phyloP scores from a whole-genome alignment of 2,329 filamentous ascomycete species.

The Podosphaera leucotricha region DNA sequence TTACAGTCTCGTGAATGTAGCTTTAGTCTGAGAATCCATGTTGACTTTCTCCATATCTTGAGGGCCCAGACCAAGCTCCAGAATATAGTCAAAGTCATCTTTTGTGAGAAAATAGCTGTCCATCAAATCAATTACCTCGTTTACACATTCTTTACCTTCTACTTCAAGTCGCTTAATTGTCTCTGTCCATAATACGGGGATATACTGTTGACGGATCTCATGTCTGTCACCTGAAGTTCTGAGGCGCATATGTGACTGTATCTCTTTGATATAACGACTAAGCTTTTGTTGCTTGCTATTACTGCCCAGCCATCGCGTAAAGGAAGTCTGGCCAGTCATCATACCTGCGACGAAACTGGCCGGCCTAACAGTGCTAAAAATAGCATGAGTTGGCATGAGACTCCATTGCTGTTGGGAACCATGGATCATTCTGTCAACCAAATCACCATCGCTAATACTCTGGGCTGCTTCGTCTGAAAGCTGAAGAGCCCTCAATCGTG shows the following conservation, averaged over 20 bases:
- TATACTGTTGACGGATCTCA: slow-evolving; percentile 82
- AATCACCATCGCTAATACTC: slow-evolving; percentile 89
- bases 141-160: slow-evolving; percentile 63
- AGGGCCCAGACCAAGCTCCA: slow-evolving; percentile 71
- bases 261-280: slow-evolving; percentile 64
- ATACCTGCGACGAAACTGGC: slow-evolving; percentile 70
- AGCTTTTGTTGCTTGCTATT: slow-evolving; percentile 72
- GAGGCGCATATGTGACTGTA: slow-evolving; percentile 92
- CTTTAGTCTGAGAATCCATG: slow-evolving; percentile 67
- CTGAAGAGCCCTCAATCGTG: slow-evolving; percentile 63
- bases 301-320: slow-evolving; percentile 85
- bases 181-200: slow-evolving; percentile 69
- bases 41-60: slow-evolving; percentile 55
- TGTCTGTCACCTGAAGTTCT: slow-evolving; percentile 74
- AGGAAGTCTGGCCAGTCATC: slow-evolving; percentile 44
- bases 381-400: slow-evolving; percentile 84
- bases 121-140: slow-evolving; percentile 80
- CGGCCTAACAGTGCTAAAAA: slow-evolving; percentile 85
- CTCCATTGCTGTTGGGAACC: slow-evolving; percentile 97
- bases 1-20: slow-evolving; percentile 71
- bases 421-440: slow-evolving; percentile 96
- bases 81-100: slow-evolving; percentile 82
- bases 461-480: slow-evolving; percentile 70
- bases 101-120: slow-evolving; percentile 88
- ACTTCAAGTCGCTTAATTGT: slow-evolving; percentile 49